Conservation (phyloP, 2,329 filamentous ascomycete species). For the Colletotrichum sp. region DNA sequence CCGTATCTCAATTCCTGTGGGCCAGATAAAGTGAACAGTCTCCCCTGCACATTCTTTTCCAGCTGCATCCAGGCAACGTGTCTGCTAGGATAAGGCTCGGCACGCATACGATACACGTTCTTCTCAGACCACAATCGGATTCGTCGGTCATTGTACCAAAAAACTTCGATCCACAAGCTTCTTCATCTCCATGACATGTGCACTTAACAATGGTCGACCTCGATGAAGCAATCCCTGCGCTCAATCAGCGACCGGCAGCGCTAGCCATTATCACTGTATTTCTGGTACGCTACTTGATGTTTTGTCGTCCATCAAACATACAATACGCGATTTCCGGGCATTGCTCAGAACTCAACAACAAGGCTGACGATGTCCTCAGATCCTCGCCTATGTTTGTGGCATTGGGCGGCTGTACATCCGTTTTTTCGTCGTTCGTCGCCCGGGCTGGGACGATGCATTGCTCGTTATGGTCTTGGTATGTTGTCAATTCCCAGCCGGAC, state of each 20-base stretch:
- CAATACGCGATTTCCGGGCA: background rate
- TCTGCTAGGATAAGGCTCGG: background rate
- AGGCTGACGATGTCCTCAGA: background rate
- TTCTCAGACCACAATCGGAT: background rate
- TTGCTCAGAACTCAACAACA: background rate
- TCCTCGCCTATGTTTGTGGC: background rate
- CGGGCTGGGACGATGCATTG: background rate
- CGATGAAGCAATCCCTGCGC: background rate
- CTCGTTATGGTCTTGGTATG: background rate
- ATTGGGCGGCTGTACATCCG: background rate
- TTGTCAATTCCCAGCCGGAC: background rate
- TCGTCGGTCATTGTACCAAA: background rate
- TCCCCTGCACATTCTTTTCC: background rate
- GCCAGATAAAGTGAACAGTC: background rate
- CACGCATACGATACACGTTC: background rate
- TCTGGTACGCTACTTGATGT: background rate
- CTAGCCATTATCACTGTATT: background rate
- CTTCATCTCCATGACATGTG: background rate
- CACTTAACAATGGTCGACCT: background rate
- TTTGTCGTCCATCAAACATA: background rate
- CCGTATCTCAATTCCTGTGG: background rate
- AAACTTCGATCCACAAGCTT: background rate
- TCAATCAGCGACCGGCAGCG: background rate
- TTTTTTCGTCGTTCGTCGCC: background rate
- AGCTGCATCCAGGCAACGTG: background rate